phyloP scores from a whole-genome alignment of 306 rosid species.

The Hippophae gyantsensis region DNA sequence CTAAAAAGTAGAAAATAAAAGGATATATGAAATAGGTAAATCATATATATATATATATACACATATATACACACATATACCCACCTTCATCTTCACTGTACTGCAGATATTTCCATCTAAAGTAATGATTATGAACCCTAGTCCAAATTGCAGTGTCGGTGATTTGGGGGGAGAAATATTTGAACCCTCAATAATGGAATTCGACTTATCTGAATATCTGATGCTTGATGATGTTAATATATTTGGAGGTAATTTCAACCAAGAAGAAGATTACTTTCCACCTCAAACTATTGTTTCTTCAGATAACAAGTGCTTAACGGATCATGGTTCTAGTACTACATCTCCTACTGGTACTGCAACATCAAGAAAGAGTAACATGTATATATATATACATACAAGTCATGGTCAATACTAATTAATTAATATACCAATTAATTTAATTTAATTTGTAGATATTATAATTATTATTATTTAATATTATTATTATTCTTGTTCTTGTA shows the following conservation, averaged over 20 bases:
- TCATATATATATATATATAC: slow-evolving; percentile 7
- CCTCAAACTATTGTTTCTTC: slow-evolving; percentile 34
- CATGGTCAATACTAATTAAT: background rate
- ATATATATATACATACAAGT: background rate
- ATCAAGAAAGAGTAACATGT: slow-evolving; percentile 29
- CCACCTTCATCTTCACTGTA: background rate
- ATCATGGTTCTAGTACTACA: background rate
- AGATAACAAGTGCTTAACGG: slow-evolving; percentile 20
- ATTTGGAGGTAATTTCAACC: slow-evolving; percentile 1
- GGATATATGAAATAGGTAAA: background rate
- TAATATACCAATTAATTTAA: background rate
- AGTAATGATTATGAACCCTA: slow-evolving; percentile 33
- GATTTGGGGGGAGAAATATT: background rate
- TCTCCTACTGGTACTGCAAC: slow-evolving; percentile 15
- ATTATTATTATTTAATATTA: background rate
- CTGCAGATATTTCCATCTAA: slow-evolving; percentile 5
- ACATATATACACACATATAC: background rate
- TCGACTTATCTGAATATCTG: slow-evolving; percentile 34
- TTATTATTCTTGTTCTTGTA: slow-evolving; percentile 1
- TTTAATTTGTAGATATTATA: background rate
- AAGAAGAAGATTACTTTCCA: slow-evolving; percentile 17
- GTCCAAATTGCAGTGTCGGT: slow-evolving; percentile 11
- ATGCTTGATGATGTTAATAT: slow-evolving; percentile 22
- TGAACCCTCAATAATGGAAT: slow-evolving; percentile 14
- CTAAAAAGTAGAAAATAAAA: background rate